Evolutionary conservation across 2,329 filamentous ascomycete genomes (phyloP), one percentile per base, ranked within the genome.

Genomic region (Periconia macrospinosa): DNA sequence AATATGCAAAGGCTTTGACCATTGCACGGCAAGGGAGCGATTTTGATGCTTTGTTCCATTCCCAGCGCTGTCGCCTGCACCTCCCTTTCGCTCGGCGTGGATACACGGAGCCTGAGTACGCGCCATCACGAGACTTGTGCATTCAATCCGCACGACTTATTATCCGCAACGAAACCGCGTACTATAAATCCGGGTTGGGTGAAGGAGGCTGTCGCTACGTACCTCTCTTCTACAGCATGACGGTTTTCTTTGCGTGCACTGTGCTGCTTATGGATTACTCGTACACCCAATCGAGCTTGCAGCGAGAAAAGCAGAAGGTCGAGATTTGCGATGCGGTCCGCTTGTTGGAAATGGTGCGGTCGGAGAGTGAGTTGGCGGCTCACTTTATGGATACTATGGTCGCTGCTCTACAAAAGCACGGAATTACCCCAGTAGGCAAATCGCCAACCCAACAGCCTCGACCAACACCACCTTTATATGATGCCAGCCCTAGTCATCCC

Each of bases 191-290:
- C 13, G 49, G 37, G 2, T 49, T 55, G 13, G 41, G 15, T 17
- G 30, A 13, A 23, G 33, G 33, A 13, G 43, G 61, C 27, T 50
- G 58, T 15, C 61, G 69, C 3, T 65, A 70, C 17, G 64, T 59
- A 17, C 63, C 67, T 8, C 50, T 70, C 2, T 69, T 40, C 7
- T 48, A 47, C n/a, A 48, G 41, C 20, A 45, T 55, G 45, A 47
- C 47, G 10, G 57, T 76, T 0, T 76, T 74, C 52, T 69, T 77
- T 55, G 72, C 73, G 1, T 71, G 67, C 9, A 68, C 75, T 14
- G 70, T 75, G 1, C 62, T 76, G 1, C 60, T 76, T 7, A 70
- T 77, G 61, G 74, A 76, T 37, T 62, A 72, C 18, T 75, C 72
- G 44, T 65, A 71, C 41, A 66, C 70, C 37, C 66, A 61, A 17